Base-by-base conservation (phyloP, 2,329 filamentous ascomycete genomes). In the Triangularia verruculosa region DNA sequence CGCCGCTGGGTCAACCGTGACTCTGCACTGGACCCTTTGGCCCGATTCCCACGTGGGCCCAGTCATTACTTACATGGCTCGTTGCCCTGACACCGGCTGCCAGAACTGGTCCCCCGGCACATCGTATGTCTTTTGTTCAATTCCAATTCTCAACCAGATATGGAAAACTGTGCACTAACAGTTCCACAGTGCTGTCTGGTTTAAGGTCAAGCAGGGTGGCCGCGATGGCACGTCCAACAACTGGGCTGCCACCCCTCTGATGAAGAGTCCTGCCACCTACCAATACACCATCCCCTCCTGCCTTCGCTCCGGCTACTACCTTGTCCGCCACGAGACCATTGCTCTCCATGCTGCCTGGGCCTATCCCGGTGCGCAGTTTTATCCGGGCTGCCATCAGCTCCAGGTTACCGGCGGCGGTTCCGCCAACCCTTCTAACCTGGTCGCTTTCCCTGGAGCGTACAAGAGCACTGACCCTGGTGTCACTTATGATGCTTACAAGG, bases 1-100 rank as follows among this genome's bases (percentile, higher is more conserved):
- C 4, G 77, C 80, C 4, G 83, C 85, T 2, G 85, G 85, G 2
- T 82, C 79, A 1, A 78, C 77, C 0, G 82, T 87, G 34, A 80
- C 78, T 9, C 76, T 87, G 2, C 75, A 75, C 61, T 87, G 85
- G 84, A 87, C 84, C 4, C 69, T 80, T 1, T 81, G 79, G 78
- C 78, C 79, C 0, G 78, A 80, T 7, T 80, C 76, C 4, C 83
- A 85, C 64, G 75, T 82, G 28, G 84, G 85, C 0, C 84, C 84
- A 0, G 72, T 82, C 1, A 76, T 87, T 62, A 87, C 84, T 0
- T 87, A 87, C 70, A 85, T 87, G 83, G 85, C 85, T 4, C 76
- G 78, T 32, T 87, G 85, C 72, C 82, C 83, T 0, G 79, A 82
- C 52, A 71, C 74, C 0, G 79, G 83, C 1, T 86, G 83, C 71